A percentile compares a stretch with the other conserved stretches of the same genome.
Conservation (phyloP, 306 rosid species). For the Acacia melanoxylon region DNA sequence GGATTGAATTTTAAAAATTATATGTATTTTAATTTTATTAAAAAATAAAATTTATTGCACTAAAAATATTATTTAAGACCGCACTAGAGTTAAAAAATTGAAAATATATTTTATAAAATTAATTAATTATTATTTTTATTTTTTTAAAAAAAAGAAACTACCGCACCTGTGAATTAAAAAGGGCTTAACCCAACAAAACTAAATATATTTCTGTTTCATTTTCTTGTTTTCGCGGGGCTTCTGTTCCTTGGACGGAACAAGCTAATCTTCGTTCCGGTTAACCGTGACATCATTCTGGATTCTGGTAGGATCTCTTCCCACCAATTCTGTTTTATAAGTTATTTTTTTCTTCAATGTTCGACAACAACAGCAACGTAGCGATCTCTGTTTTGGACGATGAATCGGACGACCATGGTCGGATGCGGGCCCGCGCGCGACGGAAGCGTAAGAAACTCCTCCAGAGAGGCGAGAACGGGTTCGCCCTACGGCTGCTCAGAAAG, state of each 20-base stretch:
- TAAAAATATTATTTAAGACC: too few species aligned
- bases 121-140: too few species aligned
- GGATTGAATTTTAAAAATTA: not conserved
- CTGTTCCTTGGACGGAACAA: not conserved
- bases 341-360: constrained; percentile 46
- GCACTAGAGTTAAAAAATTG: too few species aligned
- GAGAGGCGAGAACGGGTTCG: constrained; percentile 42
- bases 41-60: too few species aligned
- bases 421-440: constrained; percentile 71
- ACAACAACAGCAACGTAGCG: constrained; percentile 52
- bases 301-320: not conserved
- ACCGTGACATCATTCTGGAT: not conserved
- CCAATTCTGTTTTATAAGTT: not conserved
- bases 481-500: constrained; percentile 41
- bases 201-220: not conserved
- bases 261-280: not conserved
- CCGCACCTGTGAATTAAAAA: not conserved
- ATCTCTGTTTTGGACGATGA: constrained; percentile 79
- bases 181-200: not conserved
- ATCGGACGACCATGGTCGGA: constrained; percentile 73
- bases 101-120: too few species aligned
- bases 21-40: not conserved
- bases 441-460: constrained; percentile 68
- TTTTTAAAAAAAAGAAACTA: too few species aligned
- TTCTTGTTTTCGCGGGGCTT: not conserved